These are phyloP conservation scores for Epichloe baconii DNA, from an alignment of 2,329 filamentous ascomycete genomes.

Conservation along the genomic window DNA sequence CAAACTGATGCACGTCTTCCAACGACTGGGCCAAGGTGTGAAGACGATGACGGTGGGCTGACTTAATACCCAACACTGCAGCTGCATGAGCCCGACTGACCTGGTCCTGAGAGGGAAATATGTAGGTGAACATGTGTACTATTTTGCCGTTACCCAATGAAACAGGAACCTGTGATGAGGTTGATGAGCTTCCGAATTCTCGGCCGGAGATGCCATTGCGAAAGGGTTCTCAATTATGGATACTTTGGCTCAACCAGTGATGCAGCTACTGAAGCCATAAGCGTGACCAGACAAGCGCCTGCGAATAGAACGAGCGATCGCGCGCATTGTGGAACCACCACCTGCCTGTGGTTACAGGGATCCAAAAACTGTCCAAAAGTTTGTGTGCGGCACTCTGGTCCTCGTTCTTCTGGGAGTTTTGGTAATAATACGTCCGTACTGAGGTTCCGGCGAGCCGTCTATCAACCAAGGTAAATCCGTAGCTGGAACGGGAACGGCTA, in stretches of 20 bases:
- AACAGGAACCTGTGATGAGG: not conserved
- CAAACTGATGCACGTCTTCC: not conserved
- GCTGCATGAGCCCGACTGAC: conserved; percentile 10
- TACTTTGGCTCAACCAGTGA: not conserved
- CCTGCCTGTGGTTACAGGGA: not conserved
- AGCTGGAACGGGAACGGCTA: no score
- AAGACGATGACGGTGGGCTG: conserved; percentile 2
- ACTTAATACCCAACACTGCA: conserved; percentile 1
- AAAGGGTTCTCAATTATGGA: not conserved
- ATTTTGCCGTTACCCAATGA: conserved; percentile 4
- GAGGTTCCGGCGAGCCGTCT: no score
- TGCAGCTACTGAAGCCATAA: conserved; percentile 3
- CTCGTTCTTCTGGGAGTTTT: not conserved
- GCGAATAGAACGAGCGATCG: not conserved
- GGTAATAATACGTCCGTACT: no score
- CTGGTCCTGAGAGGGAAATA: conserved; percentile 5
- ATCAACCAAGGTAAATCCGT: no score
- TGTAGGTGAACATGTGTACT: not conserved
- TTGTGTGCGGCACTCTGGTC: not conserved
- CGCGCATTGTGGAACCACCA: not conserved
- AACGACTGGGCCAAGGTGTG: not conserved
- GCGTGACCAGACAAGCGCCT: not conserved
- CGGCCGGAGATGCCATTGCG: not conserved
- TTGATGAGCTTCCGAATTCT: no score
- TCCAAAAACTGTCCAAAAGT: not conserved